A percentile compares a stretch with the other conserved stretches of the same genome.
Conservation (phyloP, 1,284 basidiomycete genomes). For the Boletus semigastroideus region DNA sequence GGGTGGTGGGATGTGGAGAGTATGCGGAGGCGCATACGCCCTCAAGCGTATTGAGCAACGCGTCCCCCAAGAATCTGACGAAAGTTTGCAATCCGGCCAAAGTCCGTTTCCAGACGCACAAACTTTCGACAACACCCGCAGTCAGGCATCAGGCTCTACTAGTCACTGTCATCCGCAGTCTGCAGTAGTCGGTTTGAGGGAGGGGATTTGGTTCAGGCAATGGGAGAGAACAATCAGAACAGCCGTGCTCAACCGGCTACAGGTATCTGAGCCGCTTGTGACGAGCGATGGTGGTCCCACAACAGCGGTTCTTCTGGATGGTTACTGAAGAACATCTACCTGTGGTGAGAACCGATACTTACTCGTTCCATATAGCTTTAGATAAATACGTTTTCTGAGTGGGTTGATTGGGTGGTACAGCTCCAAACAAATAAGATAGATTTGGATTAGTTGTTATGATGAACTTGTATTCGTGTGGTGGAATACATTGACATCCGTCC, state of each 20-base stretch:
- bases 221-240: slow-evolving; percentile 70
- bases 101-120: slow-evolving; percentile 16
- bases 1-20: slow-evolving; percentile 67
- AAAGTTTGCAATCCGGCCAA: slow-evolving; percentile 8
- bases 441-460: slow-evolving; percentile 4
- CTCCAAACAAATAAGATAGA: slow-evolving; percentile 6
- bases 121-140: slow-evolving; percentile 21
- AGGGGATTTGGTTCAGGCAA: slow-evolving; percentile 74
- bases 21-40: slow-evolving; percentile 68
- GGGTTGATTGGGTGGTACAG: neutral
- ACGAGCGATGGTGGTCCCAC: slow-evolving; percentile 14
- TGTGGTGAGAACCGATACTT: neutral
- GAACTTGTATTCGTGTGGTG: slow-evolving; percentile 12
- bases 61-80: slow-evolving; percentile 27
- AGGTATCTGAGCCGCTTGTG: slow-evolving; percentile 28
- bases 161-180: slow-evolving; percentile 33
- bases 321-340: slow-evolving; percentile 25
- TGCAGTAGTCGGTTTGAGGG: slow-evolving; percentile 54
- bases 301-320: slow-evolving; percentile 31
- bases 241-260: slow-evolving; percentile 42
- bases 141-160: slow-evolving; percentile 12
- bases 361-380: neutral
- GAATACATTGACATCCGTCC: slow-evolving; percentile 30
- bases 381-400: slow-evolving; percentile 8
- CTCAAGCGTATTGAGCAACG: slow-evolving; percentile 47